Conservation (phyloP, 768 basidiomycete species). For the Trametes cubensis region DNA sequence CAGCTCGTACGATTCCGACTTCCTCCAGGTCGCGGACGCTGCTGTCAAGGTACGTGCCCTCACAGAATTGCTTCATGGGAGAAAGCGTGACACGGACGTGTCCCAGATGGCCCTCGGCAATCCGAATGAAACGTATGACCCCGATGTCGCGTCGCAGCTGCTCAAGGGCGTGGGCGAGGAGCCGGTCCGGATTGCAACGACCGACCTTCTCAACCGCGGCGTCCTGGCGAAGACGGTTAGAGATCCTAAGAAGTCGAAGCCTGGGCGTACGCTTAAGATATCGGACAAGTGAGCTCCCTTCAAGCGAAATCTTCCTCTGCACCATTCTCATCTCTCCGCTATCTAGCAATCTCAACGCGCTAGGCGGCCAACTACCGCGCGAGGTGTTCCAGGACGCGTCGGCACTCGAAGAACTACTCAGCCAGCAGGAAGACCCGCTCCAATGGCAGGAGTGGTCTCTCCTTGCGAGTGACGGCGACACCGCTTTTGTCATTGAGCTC, state of each 20-base stretch:
- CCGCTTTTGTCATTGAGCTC: slow-evolving; percentile 74
- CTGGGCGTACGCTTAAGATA: slow-evolving; percentile 76
- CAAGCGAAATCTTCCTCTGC: neutral
- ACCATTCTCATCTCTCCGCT: neutral
- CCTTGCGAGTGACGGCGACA: slow-evolving; percentile 78
- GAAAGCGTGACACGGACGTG: neutral
- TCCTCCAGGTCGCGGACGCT: slow-evolving; percentile 60
- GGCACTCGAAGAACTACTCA: slow-evolving; percentile 59
- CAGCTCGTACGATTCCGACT: slow-evolving; percentile 38
- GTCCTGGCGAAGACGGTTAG: slow-evolving; percentile 68
- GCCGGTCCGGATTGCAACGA: slow-evolving; percentile 55
- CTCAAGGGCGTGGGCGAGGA: slow-evolving; percentile 60
- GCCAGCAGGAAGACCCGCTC: slow-evolving; percentile 39
- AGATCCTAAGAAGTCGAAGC: slow-evolving; percentile 62
- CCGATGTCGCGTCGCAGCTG: slow-evolving; percentile 57
- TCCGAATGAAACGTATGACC: slow-evolving; percentile 67
- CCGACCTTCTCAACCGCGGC: slow-evolving; percentile 62
- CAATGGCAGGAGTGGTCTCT: slow-evolving; percentile 78
- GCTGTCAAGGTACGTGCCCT: slow-evolving; percentile 63
- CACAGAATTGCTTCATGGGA: neutral
- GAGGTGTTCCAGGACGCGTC: slow-evolving; percentile 76
- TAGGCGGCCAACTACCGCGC: slow-evolving; percentile 62
- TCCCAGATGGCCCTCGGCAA: slow-evolving; percentile 77
- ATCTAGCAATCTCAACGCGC: slow-evolving; percentile 63
- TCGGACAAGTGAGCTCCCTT: slow-evolving; percentile 60